Percentiles rank a stretch among this genome's conserved stretches.
Conservation (phyloP, 2,329 filamentous ascomycete species). For the Trichoderma guizhouense region DNA sequence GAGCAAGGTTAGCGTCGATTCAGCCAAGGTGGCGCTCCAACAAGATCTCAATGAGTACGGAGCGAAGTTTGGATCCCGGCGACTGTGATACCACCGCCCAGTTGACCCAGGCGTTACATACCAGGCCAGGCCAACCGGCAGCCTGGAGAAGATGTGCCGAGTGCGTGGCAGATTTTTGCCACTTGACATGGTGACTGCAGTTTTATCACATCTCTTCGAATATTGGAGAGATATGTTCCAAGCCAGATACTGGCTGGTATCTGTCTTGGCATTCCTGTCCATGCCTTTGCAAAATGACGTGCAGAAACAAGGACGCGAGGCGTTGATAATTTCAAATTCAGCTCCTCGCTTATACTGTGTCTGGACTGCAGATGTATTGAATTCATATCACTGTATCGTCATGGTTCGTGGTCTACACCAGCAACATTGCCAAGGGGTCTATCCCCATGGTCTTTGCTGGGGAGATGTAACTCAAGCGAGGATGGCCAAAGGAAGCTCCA, state of each 20-base stretch:
- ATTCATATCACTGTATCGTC: neutral
- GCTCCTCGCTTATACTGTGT: neutral
- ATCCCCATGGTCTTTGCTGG: neutral
- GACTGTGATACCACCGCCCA: neutral
- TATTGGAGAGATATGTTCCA: neutral
- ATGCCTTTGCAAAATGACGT: neutral
- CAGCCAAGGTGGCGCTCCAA: neutral
- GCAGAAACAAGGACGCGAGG: neutral
- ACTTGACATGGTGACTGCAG: neutral
- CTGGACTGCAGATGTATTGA: neutral
- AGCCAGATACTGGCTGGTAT: neutral
- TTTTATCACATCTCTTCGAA: neutral
- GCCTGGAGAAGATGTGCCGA: neutral
- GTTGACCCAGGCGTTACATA: neutral
- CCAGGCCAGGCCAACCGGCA: neutral
- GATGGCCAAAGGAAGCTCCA: neutral
- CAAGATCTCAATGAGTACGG: neutral
- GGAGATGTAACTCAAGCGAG: neutral
- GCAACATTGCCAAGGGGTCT: neutral
- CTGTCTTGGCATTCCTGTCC: neutral
- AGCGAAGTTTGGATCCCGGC: neutral
- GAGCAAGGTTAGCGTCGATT: slow-evolving; percentile 9
- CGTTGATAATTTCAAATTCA: neutral
- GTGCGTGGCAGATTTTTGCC: neutral
- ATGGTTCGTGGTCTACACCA: neutral